Base-by-base conservation (phyloP, 2,329 filamentous ascomycete genomes). In the Scedosporium minutisporum region DNA sequence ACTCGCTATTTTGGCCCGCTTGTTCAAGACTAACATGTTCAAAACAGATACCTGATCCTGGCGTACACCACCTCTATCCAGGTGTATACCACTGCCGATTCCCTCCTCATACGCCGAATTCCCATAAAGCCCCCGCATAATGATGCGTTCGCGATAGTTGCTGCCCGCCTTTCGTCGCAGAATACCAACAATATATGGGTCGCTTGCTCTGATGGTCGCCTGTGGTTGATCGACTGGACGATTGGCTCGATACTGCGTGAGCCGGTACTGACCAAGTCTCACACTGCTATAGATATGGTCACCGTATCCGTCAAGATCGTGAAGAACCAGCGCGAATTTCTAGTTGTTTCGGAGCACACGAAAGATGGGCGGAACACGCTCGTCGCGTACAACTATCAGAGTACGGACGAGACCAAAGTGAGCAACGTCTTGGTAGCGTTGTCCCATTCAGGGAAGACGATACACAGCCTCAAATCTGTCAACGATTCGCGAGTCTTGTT, bases 41-140 rank as follows among this genome's bases (percentile, higher is more conserved):
- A 14, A 38, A 38, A 38, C 29, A 91, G 90, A 71, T 82, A 88
- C 74, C 72, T 97, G 46, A 86, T 97, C 63, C 73, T 96, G 63
- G 84, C 88, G 38, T 90, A 91, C 69, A 83, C 87, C 64, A 87
- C 84, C 29, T 87, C 88, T 9, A 79, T 97, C 62, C 89, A 92
- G 71, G 82, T 96, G 27, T 96, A 95, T 74, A 89, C 90, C 1
- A 85, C 90, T 33, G 79, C 84, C 66, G 92, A 91, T 62, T 97
- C 95, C 1, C 83, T 96, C 59, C 83, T 96, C 23, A 80, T 91
- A 57, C 87, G 91, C 67, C 85, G 86, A 63, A 87, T 97, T 58
- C 77, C 82, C 12, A 77, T 87, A 66, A 65, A 63, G 51, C 63
- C 72, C 63, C 67, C 71, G 51, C 70, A 71, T 62, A 63, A 61